Conservation (phyloP, 257 asterid species). For the Solanum sitiens region DNA sequence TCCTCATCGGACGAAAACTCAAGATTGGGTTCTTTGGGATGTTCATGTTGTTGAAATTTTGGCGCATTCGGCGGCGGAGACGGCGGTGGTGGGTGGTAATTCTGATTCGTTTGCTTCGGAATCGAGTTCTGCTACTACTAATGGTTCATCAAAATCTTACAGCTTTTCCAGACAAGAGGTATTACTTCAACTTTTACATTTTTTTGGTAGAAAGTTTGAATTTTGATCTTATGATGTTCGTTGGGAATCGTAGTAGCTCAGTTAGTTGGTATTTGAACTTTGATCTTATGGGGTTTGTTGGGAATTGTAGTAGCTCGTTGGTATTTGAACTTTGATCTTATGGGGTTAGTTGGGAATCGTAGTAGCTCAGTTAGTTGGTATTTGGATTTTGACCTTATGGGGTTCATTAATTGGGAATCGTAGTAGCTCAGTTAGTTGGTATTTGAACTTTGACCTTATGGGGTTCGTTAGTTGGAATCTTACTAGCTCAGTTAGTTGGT, state of each 20-base stretch:
- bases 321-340: background rate
- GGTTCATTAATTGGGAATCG: background rate
- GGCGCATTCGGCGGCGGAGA: slow-evolving; percentile 5
- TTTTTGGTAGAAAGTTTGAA: background rate
- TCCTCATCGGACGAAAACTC: slow-evolving; percentile 69
- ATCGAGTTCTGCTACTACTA: slow-evolving; percentile 34
- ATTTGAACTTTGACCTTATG: background rate
- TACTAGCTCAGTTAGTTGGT: background rate
- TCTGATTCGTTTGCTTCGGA: slow-evolving; percentile 52
- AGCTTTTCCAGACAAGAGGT: slow-evolving; percentile 74
- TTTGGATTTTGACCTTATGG: background rate
- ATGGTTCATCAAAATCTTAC: slow-evolving; percentile 41
- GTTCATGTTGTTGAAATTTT: slow-evolving; percentile 60
- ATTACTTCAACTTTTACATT: background rate
- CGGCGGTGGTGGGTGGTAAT: slow-evolving; percentile 9
- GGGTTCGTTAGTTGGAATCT: background rate
- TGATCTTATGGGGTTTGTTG: background rate
- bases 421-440: background rate
- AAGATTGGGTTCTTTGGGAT: slow-evolving; percentile 87
- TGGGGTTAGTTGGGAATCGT: background rate
- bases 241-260: no score
- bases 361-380: background rate
- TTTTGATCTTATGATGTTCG: background rate
- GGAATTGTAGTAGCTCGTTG: background rate
- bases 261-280: no score